Percentiles rank a stretch among this genome's conserved stretches.
These are phyloP conservation scores for Penicillium diatomitis DNA, from an alignment of 495 filamentous ascomycete genomes.

Conservation along the genomic window DNA sequence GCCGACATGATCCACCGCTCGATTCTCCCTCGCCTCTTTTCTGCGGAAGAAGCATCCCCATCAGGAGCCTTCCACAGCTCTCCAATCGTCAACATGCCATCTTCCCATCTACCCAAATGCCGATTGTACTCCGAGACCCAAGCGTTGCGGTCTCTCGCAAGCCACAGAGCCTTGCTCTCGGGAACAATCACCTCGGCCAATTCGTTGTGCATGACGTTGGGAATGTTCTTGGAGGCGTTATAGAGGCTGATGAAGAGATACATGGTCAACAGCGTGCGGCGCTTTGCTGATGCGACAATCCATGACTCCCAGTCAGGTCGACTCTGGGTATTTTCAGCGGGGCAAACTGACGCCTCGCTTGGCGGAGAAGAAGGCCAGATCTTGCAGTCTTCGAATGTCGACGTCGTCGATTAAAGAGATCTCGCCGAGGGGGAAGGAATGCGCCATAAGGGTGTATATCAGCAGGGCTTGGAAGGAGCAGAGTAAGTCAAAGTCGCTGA, in stretches of 20 bases:
- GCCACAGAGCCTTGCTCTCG: slow-evolving; percentile 29
- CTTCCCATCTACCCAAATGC: slow-evolving; percentile 29
- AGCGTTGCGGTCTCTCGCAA: slow-evolving; percentile 15
- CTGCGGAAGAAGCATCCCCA: slow-evolving; percentile 1
- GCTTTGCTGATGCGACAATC: slow-evolving; percentile 38
- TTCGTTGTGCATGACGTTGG: slow-evolving; percentile 34
- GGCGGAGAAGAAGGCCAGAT: slow-evolving; percentile 34
- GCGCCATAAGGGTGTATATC: slow-evolving; percentile 35
- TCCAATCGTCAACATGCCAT: slow-evolving; percentile 27
- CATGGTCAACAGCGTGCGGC: slow-evolving; percentile 36
- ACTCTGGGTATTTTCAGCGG: slow-evolving; percentile 22
- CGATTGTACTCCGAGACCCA: slow-evolving; percentile 35
- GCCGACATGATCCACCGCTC: slow-evolving; percentile 17
- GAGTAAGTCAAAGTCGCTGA: slow-evolving; percentile 22
- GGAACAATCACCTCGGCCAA: slow-evolving; percentile 23
- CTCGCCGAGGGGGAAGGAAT: slow-evolving; percentile 24
- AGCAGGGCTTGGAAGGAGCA: slow-evolving; percentile 41
- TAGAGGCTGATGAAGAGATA: slow-evolving; percentile 42
- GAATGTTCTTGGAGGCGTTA: slow-evolving; percentile 26
- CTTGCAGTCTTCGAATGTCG: slow-evolving; percentile 36
- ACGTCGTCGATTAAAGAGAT: slow-evolving; percentile 15
- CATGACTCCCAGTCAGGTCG: slow-evolving; percentile 41
- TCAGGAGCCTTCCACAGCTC: slow-evolving; percentile 31
- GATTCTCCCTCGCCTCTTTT: slow-evolving; percentile 7
- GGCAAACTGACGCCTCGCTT: slow-evolving; percentile 30